A percentile compares a stretch with the other conserved stretches of the same genome.
phyloP scores from a whole-genome alignment of 306 rosid species.

The Astragalus membranaceus region DNA sequence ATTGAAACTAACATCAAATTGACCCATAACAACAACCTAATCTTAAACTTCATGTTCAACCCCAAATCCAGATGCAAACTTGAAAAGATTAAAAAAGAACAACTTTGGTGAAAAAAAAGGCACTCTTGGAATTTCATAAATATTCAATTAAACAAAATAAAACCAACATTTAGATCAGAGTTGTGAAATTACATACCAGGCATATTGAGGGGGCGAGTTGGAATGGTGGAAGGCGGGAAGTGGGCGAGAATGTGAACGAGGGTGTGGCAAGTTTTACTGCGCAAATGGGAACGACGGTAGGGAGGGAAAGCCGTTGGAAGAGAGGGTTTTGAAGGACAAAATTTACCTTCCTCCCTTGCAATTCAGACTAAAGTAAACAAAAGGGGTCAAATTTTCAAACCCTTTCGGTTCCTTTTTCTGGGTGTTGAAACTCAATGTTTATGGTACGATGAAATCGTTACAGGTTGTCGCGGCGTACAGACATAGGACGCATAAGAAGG shows the following conservation, averaged over 20 bases:
- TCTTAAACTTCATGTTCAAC: no score
- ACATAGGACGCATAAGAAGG: no score
- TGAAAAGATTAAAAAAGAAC: neutral
- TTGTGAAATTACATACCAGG: slow-evolving; percentile 15
- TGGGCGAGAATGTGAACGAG: slow-evolving; percentile 36
- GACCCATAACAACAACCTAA: no score
- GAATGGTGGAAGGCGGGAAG: slow-evolving; percentile 2
- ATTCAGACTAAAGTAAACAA: no score
- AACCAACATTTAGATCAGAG: neutral
- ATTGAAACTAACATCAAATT: neutral
- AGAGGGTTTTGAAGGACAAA: no score
- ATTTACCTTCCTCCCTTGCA: no score
- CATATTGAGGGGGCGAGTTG: slow-evolving; percentile 16
- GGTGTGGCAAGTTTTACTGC: slow-evolving; percentile 44
- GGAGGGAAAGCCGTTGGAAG: slow-evolving; percentile 38
- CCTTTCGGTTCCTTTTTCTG: no score
- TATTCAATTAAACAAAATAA: neutral
- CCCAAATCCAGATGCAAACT: neutral
- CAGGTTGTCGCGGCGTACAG: no score
- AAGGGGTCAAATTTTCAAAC: no score
- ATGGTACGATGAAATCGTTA: no score
- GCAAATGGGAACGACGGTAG: slow-evolving; percentile 41
- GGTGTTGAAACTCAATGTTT: no score
- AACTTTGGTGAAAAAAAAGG: neutral
- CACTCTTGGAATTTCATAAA: neutral